These are phyloP conservation scores for Aureobasidium sp. DNA, from an alignment of 2,329 filamentous ascomycete species.

Conservation along the genomic window DNA sequence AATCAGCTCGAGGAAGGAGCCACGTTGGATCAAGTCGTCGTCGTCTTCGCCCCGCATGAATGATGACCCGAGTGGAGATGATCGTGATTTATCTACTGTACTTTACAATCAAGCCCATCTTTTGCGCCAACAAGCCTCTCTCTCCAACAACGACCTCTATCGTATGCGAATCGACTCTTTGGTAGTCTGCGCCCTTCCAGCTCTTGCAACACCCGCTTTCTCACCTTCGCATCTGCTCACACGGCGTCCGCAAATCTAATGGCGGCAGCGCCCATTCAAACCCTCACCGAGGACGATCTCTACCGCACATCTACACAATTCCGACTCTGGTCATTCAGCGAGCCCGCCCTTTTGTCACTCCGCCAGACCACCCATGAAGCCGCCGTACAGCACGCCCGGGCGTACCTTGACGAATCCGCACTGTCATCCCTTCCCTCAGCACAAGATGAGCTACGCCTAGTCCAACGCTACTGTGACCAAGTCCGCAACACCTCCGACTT, in stretches of 20 bases:
- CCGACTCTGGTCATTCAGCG: slow-evolving; percentile 85
- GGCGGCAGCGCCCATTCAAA: slow-evolving; percentile 10
- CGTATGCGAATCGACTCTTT: too few relatives aligned
- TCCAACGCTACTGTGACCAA: slow-evolving; percentile 67
- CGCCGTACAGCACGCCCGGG: slow-evolving; percentile 61
- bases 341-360: slow-evolving; percentile 60
- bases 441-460: slow-evolving; percentile 73
- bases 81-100: too few relatives aligned
- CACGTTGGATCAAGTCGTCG: not conserved
- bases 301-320: slow-evolving; percentile 89
- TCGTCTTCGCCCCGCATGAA: slow-evolving; percentile 1
- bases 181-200: not conserved
- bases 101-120: too few relatives aligned
- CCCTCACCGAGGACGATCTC: slow-evolving; percentile 77
- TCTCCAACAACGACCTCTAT: not conserved
- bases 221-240: not conserved
- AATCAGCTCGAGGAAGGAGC: not conserved
- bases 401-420: slow-evolving; percentile 39
- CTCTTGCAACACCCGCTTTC: not conserved
- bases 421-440: slow-evolving; percentile 51
- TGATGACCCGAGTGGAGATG: slow-evolving; percentile 7
- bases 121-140: not conserved
- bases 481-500: slow-evolving; percentile 45
- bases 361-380: slow-evolving; percentile 72
- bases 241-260: not conserved